A percentile compares a stretch with the other conserved stretches of the same genome.
Conservation (phyloP, 2,329 filamentous ascomycete species). For the Colletotrichum liaoningense region DNA sequence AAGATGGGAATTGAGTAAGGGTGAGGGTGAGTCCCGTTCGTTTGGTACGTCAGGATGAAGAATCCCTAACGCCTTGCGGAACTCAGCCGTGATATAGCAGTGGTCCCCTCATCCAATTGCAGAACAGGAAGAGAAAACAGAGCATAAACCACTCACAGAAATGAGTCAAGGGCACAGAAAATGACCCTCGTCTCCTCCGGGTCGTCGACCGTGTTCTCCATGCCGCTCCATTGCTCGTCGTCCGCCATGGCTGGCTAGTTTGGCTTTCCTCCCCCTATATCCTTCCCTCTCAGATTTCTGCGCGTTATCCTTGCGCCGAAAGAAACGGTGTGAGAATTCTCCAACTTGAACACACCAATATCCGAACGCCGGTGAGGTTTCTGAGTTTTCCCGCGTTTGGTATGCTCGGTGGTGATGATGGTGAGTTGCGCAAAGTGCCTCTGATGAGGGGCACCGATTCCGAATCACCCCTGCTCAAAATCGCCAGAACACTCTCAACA, state of each 20-base stretch:
- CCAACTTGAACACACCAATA: background rate
- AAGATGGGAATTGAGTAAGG: constrained; percentile 35
- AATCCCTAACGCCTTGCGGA: background rate
- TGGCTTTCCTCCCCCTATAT: background rate
- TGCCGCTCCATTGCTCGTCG: constrained; percentile 65
- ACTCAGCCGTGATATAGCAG: background rate
- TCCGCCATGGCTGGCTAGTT: constrained; percentile 43
- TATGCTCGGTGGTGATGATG: background rate
- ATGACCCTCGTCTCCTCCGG: constrained; percentile 85
- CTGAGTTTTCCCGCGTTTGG: background rate
- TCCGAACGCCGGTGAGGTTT: too few relatives aligned
- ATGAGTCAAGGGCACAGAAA: constrained; percentile 87
- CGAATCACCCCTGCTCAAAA: background rate
- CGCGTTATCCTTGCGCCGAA: background rate
- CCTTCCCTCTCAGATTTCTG: background rate
- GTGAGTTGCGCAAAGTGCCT: background rate
- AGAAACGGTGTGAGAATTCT: background rate
- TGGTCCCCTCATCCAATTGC: background rate
- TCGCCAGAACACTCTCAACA: too few relatives aligned
- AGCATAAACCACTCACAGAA: constrained; percentile 71
- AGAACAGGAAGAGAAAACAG: constrained; percentile 1
- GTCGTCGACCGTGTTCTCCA: constrained; percentile 76
- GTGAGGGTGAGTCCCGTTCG: background rate
- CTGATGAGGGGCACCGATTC: constrained; percentile 11
- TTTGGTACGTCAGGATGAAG: background rate